A percentile compares a stretch with the other conserved stretches of the same genome.
These are phyloP conservation scores for Immersiella caudata DNA, from an alignment of 495 filamentous ascomycete genomes.

Conservation along the genomic window DNA sequence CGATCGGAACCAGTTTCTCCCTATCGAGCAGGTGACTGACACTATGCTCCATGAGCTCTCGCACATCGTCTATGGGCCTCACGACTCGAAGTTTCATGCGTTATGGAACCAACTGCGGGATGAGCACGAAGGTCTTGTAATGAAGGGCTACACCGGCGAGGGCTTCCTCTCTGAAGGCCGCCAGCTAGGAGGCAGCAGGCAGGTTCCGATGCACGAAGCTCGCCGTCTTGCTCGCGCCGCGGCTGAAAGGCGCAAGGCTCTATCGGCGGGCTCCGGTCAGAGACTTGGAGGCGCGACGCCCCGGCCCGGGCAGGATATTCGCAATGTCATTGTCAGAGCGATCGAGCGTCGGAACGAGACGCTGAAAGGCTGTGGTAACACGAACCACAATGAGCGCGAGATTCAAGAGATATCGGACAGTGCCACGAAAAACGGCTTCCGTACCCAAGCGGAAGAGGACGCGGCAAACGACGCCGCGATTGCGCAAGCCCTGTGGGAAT, in stretches of 20 bases:
- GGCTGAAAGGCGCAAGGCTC: slow-evolving; percentile 69
- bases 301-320: slow-evolving; percentile 68
- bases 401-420: slow-evolving; percentile 64
- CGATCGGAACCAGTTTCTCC: slow-evolving; percentile 77
- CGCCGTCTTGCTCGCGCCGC: slow-evolving; percentile 72
- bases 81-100: slow-evolving; percentile 79
- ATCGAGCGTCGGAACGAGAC: slow-evolving; percentile 67
- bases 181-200: slow-evolving; percentile 59
- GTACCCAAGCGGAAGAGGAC: slow-evolving; percentile 84
- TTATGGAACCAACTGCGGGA: slow-evolving; percentile 88
- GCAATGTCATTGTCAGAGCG: slow-evolving; percentile 73
- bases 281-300: slow-evolving; percentile 68
- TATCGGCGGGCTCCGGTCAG: slow-evolving; percentile 67
- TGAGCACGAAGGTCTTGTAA: slow-evolving; percentile 72
- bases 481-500: slow-evolving; percentile 80
- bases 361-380: slow-evolving; percentile 72
- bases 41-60: slow-evolving; percentile 96
- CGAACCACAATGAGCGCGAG: slow-evolving; percentile 60
- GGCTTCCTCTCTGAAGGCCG: slow-evolving; percentile 80
- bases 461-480: slow-evolving; percentile 91
- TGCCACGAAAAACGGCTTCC: slow-evolving; percentile 72
- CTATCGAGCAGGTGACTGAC: slow-evolving; percentile 76
- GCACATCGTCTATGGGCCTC: slow-evolving; percentile 84
- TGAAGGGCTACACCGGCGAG: slow-evolving; percentile 90
- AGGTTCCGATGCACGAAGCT: slow-evolving; percentile 72